phyloP scores from a whole-genome alignment of 2,329 filamentous ascomycete species.

The Rutstroemia sp. region DNA sequence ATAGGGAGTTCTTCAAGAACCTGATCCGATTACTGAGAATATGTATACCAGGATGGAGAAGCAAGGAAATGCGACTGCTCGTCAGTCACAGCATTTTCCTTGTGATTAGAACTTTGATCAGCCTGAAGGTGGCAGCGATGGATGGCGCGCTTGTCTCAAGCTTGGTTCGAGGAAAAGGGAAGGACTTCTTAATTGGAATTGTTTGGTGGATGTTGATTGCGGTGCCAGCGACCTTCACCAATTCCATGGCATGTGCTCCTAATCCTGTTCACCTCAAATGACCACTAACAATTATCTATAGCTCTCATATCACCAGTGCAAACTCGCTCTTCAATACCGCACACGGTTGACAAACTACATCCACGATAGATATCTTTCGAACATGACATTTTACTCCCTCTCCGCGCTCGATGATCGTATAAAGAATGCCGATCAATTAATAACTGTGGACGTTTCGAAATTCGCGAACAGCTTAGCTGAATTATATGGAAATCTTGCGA shows the following conservation, averaged over 20 bases:
- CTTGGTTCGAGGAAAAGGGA: conserved; percentile 83
- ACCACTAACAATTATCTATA: conserved; percentile 31
- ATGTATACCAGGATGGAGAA: conserved; percentile 83
- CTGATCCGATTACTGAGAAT: conserved; percentile 74
- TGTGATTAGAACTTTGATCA: conserved; percentile 83
- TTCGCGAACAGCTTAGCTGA: conserved; percentile 95
- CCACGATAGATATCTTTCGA: conserved; percentile 91
- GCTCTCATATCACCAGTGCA: conserved; percentile 95
- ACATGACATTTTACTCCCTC: conserved; percentile 96
- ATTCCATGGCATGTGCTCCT: conserved; percentile 73
- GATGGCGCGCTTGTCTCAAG: conserved; percentile 90
- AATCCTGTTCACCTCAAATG: not conserved
- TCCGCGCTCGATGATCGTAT: conserved; percentile 94
- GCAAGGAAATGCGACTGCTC: conserved; percentile 78
- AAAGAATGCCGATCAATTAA: conserved; percentile 96
- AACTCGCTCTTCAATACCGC: conserved; percentile 86
- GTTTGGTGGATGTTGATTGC: conserved; percentile 99
- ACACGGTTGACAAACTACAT: conserved; percentile 90
- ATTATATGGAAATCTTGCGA: conserved; percentile 92
- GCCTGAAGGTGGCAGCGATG: conserved; percentile 91
- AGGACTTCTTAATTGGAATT: conserved; percentile 79
- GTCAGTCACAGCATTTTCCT: conserved; percentile 91
- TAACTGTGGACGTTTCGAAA: conserved; percentile 91
- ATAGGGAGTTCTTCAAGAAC: conserved; percentile 67
- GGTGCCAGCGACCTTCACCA: conserved; percentile 92